Evolutionary conservation across 306 rosid species (phyloP).

Genomic region (Corylus avellana): DNA sequence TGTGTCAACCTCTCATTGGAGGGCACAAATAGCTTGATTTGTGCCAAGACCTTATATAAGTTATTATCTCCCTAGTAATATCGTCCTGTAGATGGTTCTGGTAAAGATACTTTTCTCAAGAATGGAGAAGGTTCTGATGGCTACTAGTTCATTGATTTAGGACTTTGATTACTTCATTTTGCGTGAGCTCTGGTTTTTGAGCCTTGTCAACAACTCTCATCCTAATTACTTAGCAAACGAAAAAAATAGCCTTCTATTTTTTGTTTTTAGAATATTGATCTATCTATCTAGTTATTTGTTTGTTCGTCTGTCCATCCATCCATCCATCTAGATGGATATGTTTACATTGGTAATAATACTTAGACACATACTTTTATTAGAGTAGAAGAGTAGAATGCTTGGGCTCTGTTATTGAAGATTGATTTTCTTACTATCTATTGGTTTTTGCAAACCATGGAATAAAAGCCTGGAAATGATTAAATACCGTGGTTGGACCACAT

Average conservation of each 20-base stretch:
- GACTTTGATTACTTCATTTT: background rate
- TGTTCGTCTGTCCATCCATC: background rate
- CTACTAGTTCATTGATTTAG: background rate
- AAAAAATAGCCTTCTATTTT: background rate
- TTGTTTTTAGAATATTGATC: background rate
- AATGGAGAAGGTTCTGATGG: background rate
- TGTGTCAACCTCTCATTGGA: no score
- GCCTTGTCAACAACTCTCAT: background rate
- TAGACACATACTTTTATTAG: background rate
- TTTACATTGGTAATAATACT: background rate
- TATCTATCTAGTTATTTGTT: background rate
- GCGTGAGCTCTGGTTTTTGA: background rate
- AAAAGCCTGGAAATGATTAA: conserved; percentile 11
- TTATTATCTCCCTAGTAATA: no score
- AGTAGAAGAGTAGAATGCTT: background rate
- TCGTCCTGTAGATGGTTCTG: background rate
- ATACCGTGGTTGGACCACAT: background rate
- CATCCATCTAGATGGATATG: background rate
- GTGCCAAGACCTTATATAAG: no score
- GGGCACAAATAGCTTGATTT: no score
- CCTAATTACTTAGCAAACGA: background rate
- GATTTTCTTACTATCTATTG: background rate
- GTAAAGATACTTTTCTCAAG: background rate
- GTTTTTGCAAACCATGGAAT: background rate
- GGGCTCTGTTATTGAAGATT: background rate